Evolutionary conservation across 2,329 filamentous ascomycete genomes (phyloP).

Genomic region (Dothideomycetidae sp.): DNA sequence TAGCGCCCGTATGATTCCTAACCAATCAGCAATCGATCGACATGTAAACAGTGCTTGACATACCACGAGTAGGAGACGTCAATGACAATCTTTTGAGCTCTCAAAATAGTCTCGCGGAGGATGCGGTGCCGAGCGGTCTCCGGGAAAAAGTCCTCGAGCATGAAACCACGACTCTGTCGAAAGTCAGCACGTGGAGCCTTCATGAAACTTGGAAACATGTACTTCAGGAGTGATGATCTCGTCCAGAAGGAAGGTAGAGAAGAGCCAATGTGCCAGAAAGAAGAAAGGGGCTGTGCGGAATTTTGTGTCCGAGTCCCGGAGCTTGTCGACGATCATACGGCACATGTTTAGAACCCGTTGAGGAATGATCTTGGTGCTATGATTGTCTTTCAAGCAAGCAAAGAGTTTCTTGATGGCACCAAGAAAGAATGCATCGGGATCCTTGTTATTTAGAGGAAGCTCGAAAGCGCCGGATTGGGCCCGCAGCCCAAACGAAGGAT

Average conservation of each 20-base stretch:
- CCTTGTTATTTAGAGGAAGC: constrained; percentile 58
- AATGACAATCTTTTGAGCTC: constrained; percentile 64
- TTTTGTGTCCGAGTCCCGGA: constrained; percentile 48
- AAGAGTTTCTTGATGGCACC: constrained; percentile 69
- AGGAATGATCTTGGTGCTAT: constrained; percentile 68
- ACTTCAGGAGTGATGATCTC: constrained; percentile 83
- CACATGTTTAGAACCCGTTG: constrained; percentile 72
- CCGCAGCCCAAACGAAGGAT: constrained; percentile 52
- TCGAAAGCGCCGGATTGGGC: constrained; percentile 59
- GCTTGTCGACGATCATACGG: constrained; percentile 64
- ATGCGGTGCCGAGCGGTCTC: constrained; percentile 74
- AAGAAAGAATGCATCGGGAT: constrained; percentile 79
- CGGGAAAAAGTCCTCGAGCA: constrained; percentile 83
- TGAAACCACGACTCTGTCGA: constrained; percentile 42
- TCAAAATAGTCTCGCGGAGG: constrained; percentile 59
- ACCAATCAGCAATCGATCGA: constrained; percentile 16
- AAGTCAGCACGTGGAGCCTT: constrained; percentile 22
- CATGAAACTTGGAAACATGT: constrained; percentile 17
- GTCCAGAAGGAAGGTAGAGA: constrained; percentile 71
- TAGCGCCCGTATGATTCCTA: constrained; percentile 46
- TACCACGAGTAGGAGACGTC: constrained; percentile 60
- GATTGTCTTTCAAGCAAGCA: constrained; percentile 67
- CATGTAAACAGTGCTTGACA: constrained; percentile 19
- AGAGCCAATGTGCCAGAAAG: constrained; percentile 83
- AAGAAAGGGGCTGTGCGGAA: constrained; percentile 61